Percentiles rank a stretch among this genome's conserved stretches.
phyloP scores from a whole-genome alignment of 495 filamentous ascomycete genomes.

The Penicillium pulvis region DNA sequence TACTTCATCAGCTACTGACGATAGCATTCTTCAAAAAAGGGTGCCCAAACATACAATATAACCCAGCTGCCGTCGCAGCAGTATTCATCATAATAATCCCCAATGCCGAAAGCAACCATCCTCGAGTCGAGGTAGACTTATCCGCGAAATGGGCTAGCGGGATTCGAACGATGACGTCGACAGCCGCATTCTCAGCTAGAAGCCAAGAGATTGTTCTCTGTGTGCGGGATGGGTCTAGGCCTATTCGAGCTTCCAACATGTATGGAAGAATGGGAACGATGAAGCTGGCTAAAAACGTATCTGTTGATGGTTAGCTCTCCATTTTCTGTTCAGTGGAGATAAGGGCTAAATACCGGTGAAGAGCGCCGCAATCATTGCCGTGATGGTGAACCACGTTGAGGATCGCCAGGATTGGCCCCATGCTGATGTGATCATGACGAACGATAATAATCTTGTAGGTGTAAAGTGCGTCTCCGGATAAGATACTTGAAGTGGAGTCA shows the following conservation, averaged over 20 bases:
- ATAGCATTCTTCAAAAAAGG: background rate
- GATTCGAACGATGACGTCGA: constrained; percentile 13
- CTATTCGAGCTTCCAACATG: constrained; percentile 24
- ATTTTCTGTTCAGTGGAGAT: constrained; percentile 25
- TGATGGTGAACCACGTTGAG: constrained; percentile 4
- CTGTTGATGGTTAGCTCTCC: background rate
- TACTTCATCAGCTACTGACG: background rate
- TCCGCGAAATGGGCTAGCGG: constrained; percentile 18
- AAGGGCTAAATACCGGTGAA: constrained; percentile 4
- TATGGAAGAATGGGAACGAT: constrained; percentile 31
- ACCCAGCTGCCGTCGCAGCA: background rate
- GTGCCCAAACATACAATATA: background rate
- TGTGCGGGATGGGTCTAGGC: constrained; percentile 17
- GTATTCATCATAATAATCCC: background rate
- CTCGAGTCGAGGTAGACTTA: constrained; percentile 3
- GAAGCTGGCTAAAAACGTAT: constrained; percentile 14
- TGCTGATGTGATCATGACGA: background rate
- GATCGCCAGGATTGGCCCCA: background rate
- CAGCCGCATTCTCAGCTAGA: constrained; percentile 14
- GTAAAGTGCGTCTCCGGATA: background rate
- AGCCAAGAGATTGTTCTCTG: constrained; percentile 23
- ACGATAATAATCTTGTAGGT: background rate
- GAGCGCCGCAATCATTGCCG: constrained; percentile 1
- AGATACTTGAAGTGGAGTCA: background rate
- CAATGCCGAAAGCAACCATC: background rate